phyloP scores from a whole-genome alignment of 495 filamentous ascomycete genomes.

The Astrocystis sublimbata region DNA sequence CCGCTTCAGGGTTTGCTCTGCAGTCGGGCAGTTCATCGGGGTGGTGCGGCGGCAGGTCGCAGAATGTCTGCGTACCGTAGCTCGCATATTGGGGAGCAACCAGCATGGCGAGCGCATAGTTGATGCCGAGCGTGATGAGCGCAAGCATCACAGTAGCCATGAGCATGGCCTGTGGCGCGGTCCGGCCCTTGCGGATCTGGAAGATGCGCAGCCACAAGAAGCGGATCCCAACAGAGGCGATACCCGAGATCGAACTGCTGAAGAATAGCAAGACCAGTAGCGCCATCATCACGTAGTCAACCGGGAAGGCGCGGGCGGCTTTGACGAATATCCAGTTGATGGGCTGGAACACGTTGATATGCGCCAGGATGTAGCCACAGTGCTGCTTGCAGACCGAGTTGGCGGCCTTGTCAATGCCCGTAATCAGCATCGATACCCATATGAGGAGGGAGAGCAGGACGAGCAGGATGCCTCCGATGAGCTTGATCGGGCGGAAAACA shows the following conservation, averaged over 20 bases:
- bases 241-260: slow-evolving; percentile 78
- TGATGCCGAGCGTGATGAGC: slow-evolving; percentile 82
- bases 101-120: slow-evolving; percentile 88
- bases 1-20: slow-evolving; percentile 63
- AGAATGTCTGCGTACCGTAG: slow-evolving; percentile 93
- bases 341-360: slow-evolving; percentile 91
- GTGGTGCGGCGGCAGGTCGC: slow-evolving; percentile 60
- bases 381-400: slow-evolving; percentile 88
- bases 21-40: slow-evolving; percentile 74
- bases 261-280: slow-evolving; percentile 84
- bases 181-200: slow-evolving; percentile 83
- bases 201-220: slow-evolving; percentile 95
- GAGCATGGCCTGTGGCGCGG: slow-evolving; percentile 88
- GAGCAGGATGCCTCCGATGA: slow-evolving; percentile 79
- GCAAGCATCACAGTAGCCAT: slow-evolving; percentile 88
- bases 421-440: slow-evolving; percentile 93
- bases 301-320: slow-evolving; percentile 79
- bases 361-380: slow-evolving; percentile 92
- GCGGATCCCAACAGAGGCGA: slow-evolving; percentile 84
- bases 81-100: slow-evolving; percentile 93
- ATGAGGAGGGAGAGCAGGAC: slow-evolving; percentile 68
- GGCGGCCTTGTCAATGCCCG: slow-evolving; percentile 90
- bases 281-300: slow-evolving; percentile 88
- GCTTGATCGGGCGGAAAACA: slow-evolving; percentile 76
- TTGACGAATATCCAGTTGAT: slow-evolving; percentile 88